Base-by-base conservation (phyloP, 2,329 filamentous ascomycete species). In the Fusarium sp. region DNA sequence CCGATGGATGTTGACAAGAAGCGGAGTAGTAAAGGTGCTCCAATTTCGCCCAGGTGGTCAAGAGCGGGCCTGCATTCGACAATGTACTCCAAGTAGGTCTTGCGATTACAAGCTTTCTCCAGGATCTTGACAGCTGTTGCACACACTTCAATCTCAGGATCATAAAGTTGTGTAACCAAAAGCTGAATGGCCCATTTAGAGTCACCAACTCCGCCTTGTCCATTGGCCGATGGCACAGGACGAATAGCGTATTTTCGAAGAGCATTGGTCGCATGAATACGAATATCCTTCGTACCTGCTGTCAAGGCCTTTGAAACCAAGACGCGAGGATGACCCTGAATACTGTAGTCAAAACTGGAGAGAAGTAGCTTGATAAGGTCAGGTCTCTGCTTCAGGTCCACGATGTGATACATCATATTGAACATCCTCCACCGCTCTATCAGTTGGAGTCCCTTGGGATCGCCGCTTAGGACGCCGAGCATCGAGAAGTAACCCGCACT, bases 391-490 rank as follows among this genome's bases (percentile, higher is more conserved):
- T 92, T 93, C 44, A 97, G 84, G 75, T 98, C 95, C 59, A 97
- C 87, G 64, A 99, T 97, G 78, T 98, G 96, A 77, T 99, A 99
- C 85, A 98, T 96, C 93, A 99, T 99, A 79, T 98, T 98, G 81
- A 97, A 94, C 85, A 99, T 96, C 72, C 94, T 93, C 95, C 96
- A 98, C 72, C 93, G 86, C 77, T 98, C 95, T 75, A 99, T 87
- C 81, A 99, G 95, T 64, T 91, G 89, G 23, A 98, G 84, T 1
- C 96, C 96, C 71, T 91, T 92, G 0, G 87, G 82, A 73, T 97
- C 93, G 53, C 90, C 90, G 72, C 92, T 98, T 59, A 99, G 81
- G 13, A 93, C 90, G 9, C 96, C 96, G 3, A 99, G 82, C 83
- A 99, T 93, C 15, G 94, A 88, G 77, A 99, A 97, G 78, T 99